These are phyloP conservation scores for Fusarium sororula DNA, from an alignment of 2,329 filamentous ascomycete genomes.

Conservation along the genomic window DNA sequence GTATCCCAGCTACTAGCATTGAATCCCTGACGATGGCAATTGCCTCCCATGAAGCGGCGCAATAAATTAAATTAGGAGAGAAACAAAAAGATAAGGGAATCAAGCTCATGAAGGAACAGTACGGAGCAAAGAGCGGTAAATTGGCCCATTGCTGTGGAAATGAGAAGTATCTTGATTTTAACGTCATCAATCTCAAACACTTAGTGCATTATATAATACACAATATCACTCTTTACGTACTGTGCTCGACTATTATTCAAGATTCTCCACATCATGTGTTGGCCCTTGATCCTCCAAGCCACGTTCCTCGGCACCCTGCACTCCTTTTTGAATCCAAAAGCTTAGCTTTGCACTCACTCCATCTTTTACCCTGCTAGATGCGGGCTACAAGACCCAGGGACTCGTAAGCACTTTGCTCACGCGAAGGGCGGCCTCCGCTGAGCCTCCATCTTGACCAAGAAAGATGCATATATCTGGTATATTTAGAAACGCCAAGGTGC, in stretches of 20 bases:
- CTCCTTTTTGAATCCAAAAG: slow-evolving; percentile 26
- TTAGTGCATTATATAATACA: not conserved
- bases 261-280: slow-evolving; percentile 15
- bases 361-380: slow-evolving; percentile 18
- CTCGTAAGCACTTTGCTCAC: slow-evolving; percentile 31
- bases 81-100: not conserved
- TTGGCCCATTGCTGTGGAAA: not conserved
- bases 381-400: slow-evolving; percentile 13
- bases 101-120: not conserved
- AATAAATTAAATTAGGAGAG: not conserved
- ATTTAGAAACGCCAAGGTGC: slow-evolving; percentile 36
- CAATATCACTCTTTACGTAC: not conserved
- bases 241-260: not conserved
- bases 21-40: slow-evolving; percentile 10
- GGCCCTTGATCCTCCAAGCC: slow-evolving; percentile 5
- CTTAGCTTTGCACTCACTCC: slow-evolving; percentile 25
- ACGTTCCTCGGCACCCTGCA: not conserved
- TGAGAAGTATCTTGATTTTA: not conserved
- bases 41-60: not conserved
- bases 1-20: slow-evolving; percentile 7
- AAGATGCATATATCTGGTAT: slow-evolving; percentile 14
- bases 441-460: slow-evolving; percentile 20
- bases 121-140: not conserved
- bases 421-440: slow-evolving; percentile 29
- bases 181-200: slow-evolving; percentile 29